These are phyloP conservation scores for Pholiota conissans DNA, from an alignment of 768 basidiomycete genomes.

Conservation along the genomic window DNA sequence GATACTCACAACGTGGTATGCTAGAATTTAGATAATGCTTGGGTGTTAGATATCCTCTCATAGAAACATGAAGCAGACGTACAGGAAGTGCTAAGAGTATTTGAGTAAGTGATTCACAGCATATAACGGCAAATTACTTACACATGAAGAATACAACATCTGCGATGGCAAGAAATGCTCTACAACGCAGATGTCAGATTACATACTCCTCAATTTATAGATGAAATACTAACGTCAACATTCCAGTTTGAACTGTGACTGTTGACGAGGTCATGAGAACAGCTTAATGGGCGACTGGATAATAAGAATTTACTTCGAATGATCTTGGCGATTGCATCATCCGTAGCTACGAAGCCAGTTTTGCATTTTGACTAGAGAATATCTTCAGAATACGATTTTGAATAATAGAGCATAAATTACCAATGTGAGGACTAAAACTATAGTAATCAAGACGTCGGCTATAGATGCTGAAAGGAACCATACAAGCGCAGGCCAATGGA, in stretches of 20 bases:
- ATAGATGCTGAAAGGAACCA: slow-evolving; percentile 45
- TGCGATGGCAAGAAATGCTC: slow-evolving; percentile 39
- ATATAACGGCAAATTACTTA: slow-evolving; percentile 19
- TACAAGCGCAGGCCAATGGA: slow-evolving; percentile 42
- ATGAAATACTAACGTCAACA: slow-evolving; percentile 39
- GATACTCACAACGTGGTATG: slow-evolving; percentile 42
- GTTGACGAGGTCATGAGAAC: background rate
- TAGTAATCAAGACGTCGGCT: slow-evolving; percentile 42
- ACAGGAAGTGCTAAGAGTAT: slow-evolving; percentile 42
- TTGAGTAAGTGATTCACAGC: background rate
- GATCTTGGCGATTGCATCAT: slow-evolving; percentile 39
- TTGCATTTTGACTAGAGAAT: slow-evolving; percentile 30
- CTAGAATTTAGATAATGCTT: slow-evolving; percentile 20
- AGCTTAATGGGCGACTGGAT: slow-evolving; percentile 10
- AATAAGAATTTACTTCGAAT: slow-evolving; percentile 26
- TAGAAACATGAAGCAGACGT: slow-evolving; percentile 4
- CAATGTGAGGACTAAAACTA: slow-evolving; percentile 36
- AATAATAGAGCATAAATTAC: slow-evolving; percentile 20
- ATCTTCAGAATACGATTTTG: background rate
- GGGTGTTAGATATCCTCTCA: background rate
- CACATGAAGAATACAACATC: slow-evolving; percentile 48
- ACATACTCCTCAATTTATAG: too few species aligned
- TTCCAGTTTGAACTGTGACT: slow-evolving; percentile 46
- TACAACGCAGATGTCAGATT: too few species aligned
- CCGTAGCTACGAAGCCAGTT: slow-evolving; percentile 42